Evolutionary conservation across 805 yeast genomes (phyloP).

Genomic region (Starmerella bacillaris): DNA sequence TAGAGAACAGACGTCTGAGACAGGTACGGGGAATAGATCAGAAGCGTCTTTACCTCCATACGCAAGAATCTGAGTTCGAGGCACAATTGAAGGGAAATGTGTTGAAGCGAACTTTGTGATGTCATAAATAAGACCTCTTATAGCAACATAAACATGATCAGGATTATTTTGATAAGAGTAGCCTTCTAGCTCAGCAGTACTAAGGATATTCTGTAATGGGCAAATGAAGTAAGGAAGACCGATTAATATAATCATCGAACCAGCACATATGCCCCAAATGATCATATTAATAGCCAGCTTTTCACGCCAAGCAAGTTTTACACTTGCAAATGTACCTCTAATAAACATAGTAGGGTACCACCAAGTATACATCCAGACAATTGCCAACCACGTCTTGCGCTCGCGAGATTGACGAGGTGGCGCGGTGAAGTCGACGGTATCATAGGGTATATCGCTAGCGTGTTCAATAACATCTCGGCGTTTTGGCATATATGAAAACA

Average conservation of each 20-base stretch:
- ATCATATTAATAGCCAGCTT: constrained; percentile 27
- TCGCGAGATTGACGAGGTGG: constrained; percentile 18
- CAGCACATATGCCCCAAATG: constrained; percentile 26
- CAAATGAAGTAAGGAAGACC: constrained; percentile 28
- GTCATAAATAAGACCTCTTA: constrained; percentile 27
- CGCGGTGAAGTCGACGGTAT: constrained; percentile 19
- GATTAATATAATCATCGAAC: constrained; percentile 21
- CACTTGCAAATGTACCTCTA: constrained; percentile 22
- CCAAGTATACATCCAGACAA: constrained; percentile 26
- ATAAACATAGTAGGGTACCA: constrained; percentile 26
- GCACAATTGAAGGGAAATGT: constrained; percentile 26
- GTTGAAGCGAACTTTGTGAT: constrained; percentile 24
- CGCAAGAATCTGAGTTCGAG: constrained; percentile 20
- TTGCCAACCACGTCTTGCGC: constrained; percentile 24
- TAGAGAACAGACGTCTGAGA: constrained; percentile 26
- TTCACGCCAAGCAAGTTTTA: constrained; percentile 29
- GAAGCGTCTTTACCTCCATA: constrained; percentile 26
- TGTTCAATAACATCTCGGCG: constrained; percentile 1
- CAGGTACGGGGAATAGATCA: constrained; percentile 26
- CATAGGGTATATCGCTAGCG: constrained; percentile 19
- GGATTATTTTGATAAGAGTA: constrained; percentile 20
- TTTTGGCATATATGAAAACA: constrained; percentile 20
- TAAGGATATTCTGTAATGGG: constrained; percentile 25
- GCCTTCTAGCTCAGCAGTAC: constrained; percentile 20
- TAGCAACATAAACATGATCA: constrained; percentile 22